Evolutionary conservation across 1,284 basidiomycete species (phyloP).

Genomic region (Ganoderma meredithae): DNA sequence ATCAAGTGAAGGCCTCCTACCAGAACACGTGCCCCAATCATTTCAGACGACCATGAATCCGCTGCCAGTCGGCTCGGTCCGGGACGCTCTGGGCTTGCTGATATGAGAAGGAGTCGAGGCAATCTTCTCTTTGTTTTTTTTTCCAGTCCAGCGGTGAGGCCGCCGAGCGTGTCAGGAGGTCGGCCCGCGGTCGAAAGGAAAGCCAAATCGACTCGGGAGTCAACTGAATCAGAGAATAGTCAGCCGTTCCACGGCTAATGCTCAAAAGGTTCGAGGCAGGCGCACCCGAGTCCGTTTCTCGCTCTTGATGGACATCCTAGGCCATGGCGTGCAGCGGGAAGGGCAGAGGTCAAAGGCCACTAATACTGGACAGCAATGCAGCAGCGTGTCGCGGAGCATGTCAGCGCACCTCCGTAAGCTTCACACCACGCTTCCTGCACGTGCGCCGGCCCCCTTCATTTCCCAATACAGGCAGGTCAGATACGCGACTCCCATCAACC

Average conservation of each 20-base stretch:
- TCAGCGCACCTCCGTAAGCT: neutral
- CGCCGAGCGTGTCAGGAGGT: neutral
- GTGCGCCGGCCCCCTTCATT: neutral
- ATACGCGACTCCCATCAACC: slow-evolving; percentile 2
- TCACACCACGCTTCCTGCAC: neutral
- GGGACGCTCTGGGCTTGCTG: slow-evolving; percentile 27
- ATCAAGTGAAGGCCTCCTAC: slow-evolving; percentile 5
- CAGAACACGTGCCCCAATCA: slow-evolving; percentile 11
- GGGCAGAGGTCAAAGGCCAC: slow-evolving; percentile 3
- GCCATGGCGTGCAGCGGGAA: neutral
- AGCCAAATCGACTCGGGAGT: neutral
- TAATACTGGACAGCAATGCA: slow-evolving; percentile 4
- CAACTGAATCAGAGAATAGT: slow-evolving; percentile 2
- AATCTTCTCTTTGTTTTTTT: slow-evolving; percentile 16
- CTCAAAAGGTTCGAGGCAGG: neutral
- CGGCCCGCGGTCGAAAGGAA: neutral
- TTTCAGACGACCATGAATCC: neutral
- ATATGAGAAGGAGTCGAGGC: slow-evolving; percentile 23
- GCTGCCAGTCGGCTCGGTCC: slow-evolving; percentile 14
- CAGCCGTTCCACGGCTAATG: slow-evolving; percentile 4
- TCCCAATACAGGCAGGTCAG: neutral
- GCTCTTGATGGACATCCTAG: neutral
- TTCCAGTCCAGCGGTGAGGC: neutral
- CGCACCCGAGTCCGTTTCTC: neutral
- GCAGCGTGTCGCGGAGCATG: slow-evolving; percentile 15